Conservation (phyloP, 768 basidiomycete genomes). For the Phlegmacium glaucopus region DNA sequence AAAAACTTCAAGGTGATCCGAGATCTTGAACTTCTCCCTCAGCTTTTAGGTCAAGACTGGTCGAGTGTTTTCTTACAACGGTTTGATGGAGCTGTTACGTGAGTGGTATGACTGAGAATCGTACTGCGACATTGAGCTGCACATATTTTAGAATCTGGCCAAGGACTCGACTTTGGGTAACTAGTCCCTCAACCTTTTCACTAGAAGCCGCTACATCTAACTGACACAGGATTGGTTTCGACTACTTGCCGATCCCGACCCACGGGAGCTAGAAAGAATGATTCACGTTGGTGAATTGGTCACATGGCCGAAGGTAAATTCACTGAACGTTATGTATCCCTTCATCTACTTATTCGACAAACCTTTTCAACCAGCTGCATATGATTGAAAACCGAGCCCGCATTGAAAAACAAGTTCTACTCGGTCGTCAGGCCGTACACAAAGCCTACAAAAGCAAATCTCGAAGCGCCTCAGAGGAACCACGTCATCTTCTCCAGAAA, state of each 20-base stretch:
- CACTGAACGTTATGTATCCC: neutral
- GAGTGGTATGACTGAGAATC: slow-evolving; percentile 27
- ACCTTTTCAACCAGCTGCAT: slow-evolving; percentile 54
- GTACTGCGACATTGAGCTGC: neutral
- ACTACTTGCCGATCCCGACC: slow-evolving; percentile 82
- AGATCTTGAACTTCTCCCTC: slow-evolving; percentile 94
- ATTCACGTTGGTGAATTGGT: slow-evolving; percentile 82
- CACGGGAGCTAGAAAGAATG: slow-evolving; percentile 79
- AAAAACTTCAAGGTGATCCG: slow-evolving; percentile 99
- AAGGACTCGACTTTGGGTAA: slow-evolving; percentile 70
- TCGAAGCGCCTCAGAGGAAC: slow-evolving; percentile 13
- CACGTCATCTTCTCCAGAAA: slow-evolving; percentile 20
- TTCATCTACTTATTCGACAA: slow-evolving; percentile 1
- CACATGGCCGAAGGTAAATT: slow-evolving; percentile 91
- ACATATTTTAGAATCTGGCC: slow-evolving; percentile 67
- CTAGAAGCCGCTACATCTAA: too few relatives aligned
- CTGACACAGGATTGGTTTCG: slow-evolving; percentile 70
- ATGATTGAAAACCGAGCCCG: slow-evolving; percentile 92
- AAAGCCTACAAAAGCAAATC: slow-evolving; percentile 41
- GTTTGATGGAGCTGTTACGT: slow-evolving; percentile 88
- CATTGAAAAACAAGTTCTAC: slow-evolving; percentile 78
- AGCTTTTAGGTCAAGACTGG: slow-evolving; percentile 92
- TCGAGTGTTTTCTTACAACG: slow-evolving; percentile 93
- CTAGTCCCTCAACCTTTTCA: slow-evolving; percentile 11
- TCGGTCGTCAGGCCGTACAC: slow-evolving; percentile 74